Evolutionary conservation across 2,329 filamentous ascomycete species (phyloP).

Genomic region (Annulohypoxylon truncatum): DNA sequence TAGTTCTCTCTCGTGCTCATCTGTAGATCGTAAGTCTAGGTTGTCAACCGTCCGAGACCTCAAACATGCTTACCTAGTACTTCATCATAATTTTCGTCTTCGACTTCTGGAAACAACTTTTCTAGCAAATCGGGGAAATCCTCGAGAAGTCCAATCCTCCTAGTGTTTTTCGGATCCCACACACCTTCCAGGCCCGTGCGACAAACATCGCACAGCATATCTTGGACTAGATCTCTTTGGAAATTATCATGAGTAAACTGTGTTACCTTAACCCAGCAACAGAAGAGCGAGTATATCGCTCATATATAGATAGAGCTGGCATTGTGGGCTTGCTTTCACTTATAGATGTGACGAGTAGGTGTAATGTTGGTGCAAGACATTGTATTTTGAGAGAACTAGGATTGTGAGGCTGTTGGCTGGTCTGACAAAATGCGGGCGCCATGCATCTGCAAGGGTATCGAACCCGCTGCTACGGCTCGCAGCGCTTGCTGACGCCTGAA

Average conservation of each 20-base stretch:
- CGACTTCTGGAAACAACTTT: background rate
- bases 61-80: background rate
- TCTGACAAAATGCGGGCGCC: background rate
- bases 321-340: background rate
- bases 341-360: too few species aligned
- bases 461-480: slow-evolving; percentile 8
- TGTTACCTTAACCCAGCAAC: background rate
- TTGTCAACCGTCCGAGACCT: too few species aligned
- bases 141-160: slow-evolving; percentile 9
- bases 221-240: background rate
- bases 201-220: slow-evolving; percentile 38
- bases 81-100: slow-evolving; percentile 17
- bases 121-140: slow-evolving; percentile 28
- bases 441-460: slow-evolving; percentile 11
- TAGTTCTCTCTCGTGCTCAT: background rate
- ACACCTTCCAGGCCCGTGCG: slow-evolving; percentile 23
- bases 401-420: background rate
- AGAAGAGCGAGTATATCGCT: background rate
- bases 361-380: background rate
- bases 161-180: slow-evolving; percentile 22
- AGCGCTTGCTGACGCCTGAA: background rate
- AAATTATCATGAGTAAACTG: background rate
- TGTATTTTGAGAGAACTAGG: background rate
- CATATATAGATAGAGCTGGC: background rate
- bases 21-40: slow-evolving; percentile 5